These are phyloP conservation scores for Magnolia sinica DNA, from an alignment of 164 flowering plant genomes.

Conservation along the genomic window DNA sequence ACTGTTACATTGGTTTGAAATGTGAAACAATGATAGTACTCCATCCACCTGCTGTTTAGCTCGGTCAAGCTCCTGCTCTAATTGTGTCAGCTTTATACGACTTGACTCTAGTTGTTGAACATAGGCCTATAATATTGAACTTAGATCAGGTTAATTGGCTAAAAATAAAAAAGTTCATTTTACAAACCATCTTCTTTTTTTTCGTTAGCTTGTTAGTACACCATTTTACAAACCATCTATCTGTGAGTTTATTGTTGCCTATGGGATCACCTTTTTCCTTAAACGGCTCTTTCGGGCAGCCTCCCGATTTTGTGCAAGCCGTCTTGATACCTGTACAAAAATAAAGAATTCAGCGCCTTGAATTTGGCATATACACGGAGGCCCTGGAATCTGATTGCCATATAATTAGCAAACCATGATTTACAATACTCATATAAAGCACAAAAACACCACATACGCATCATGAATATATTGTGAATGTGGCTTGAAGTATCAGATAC, in stretches of 20 bases:
- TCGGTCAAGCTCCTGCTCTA: slow-evolving; percentile 88
- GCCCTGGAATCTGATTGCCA: too few species aligned
- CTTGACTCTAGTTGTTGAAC: slow-evolving; percentile 89
- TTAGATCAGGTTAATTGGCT: background rate
- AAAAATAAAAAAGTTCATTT: background rate
- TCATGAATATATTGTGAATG: too few species aligned
- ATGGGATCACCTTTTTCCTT: slow-evolving; percentile 68
- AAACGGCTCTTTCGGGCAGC: slow-evolving; percentile 98
- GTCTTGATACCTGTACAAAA: slow-evolving; percentile 61
- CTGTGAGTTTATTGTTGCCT: background rate
- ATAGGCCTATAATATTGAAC: slow-evolving; percentile 57
- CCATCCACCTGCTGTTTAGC: slow-evolving; percentile 71
- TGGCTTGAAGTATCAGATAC: too few species aligned
- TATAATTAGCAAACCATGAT: too few species aligned
- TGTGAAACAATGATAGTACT: background rate
- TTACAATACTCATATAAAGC: too few species aligned
- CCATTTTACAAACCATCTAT: background rate
- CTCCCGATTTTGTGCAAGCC: slow-evolving; percentile 97
- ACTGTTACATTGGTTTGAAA: background rate
- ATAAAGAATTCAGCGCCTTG: background rate
- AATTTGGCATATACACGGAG: background rate
- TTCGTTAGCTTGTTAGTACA: too few species aligned
- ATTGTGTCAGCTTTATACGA: slow-evolving; percentile 68
- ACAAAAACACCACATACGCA: too few species aligned
- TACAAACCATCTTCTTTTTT: background rate